Percentiles rank a stretch among this genome's conserved stretches.
phyloP scores from a whole-genome alignment of 2,329 filamentous ascomycete genomes.

The Penicillium occitanis region DNA sequence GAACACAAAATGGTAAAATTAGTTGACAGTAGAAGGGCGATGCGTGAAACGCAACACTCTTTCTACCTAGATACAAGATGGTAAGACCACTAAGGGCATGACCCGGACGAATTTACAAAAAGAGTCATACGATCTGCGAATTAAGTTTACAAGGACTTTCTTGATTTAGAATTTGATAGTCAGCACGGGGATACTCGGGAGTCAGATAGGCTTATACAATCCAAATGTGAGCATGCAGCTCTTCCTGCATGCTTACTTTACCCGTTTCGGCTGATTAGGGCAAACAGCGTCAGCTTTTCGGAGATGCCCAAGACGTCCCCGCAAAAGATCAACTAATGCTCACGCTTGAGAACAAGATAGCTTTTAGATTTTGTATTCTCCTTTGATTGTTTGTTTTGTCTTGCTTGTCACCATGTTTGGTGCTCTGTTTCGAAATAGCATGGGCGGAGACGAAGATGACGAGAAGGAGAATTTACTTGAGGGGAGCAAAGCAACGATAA shows the following conservation, averaged over 20 bases:
- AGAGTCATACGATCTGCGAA: neutral
- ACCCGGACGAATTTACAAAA: neutral
- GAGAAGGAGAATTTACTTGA: conserved; percentile 1
- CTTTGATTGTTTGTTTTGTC: neutral
- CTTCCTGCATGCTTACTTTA: neutral
- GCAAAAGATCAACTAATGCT: neutral
- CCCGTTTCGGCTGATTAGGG: neutral
- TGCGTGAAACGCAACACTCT: neutral
- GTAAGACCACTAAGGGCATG: neutral
- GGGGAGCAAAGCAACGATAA: neutral
- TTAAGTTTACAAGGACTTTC: neutral
- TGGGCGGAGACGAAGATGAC: neutral
- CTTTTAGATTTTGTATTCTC: neutral
- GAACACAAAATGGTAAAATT: neutral
- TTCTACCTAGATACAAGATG: neutral
- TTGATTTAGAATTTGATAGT: neutral
- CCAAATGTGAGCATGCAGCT: neutral
- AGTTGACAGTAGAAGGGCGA: neutral
- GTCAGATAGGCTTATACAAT: neutral
- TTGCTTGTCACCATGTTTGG: neutral
- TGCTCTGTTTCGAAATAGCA: neutral
- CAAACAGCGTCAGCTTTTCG: neutral
- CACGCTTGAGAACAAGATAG: too few species aligned
- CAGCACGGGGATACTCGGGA: neutral
- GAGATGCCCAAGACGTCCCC: neutral